Percentiles rank a stretch among this genome's conserved stretches.
These are phyloP conservation scores for Alternaria sp. DNA, from an alignment of 2,329 filamentous ascomycete species.

Conservation along the genomic window DNA sequence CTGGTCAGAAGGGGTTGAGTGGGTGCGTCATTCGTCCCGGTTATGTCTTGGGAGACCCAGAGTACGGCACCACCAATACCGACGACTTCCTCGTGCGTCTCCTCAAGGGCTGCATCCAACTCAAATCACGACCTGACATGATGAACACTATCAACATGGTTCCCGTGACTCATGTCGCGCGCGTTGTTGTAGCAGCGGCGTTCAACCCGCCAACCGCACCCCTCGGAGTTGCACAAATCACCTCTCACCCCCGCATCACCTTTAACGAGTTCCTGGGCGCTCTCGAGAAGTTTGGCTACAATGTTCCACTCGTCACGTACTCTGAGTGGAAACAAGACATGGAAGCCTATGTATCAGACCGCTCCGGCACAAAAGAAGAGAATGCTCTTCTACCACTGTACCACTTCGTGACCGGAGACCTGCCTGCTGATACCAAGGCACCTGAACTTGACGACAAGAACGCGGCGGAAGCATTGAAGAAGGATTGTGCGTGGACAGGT, in stretches of 20 bases:
- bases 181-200: constrained; percentile 77
- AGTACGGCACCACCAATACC: constrained; percentile 74
- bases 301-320: constrained; percentile 72
- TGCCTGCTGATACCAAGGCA: constrained; percentile 74
- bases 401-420: constrained; percentile 74
- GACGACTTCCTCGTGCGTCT: constrained; percentile 92
- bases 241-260: constrained; percentile 77
- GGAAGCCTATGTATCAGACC: constrained; percentile 70
- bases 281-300: constrained; percentile 77
- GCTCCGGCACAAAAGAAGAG: constrained; percentile 67
- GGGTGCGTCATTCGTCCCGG: constrained; percentile 83
- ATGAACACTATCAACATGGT: constrained; percentile 89
- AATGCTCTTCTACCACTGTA: constrained; percentile 75
- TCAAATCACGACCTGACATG: constrained; percentile 76
- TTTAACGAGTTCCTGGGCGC: constrained; percentile 79
- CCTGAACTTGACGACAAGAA: constrained; percentile 79
- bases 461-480: constrained; percentile 68
- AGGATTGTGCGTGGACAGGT: constrained; percentile 68
- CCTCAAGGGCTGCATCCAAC: constrained; percentile 85
- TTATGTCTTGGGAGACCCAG: constrained; percentile 79
- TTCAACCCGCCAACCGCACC: constrained; percentile 67
- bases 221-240: constrained; percentile 76
- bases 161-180: constrained; percentile 82
- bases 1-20: constrained; percentile 76
- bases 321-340: constrained; percentile 72